phyloP scores from a whole-genome alignment of 305 asterid species.

The Ilex paraguariensis region DNA sequence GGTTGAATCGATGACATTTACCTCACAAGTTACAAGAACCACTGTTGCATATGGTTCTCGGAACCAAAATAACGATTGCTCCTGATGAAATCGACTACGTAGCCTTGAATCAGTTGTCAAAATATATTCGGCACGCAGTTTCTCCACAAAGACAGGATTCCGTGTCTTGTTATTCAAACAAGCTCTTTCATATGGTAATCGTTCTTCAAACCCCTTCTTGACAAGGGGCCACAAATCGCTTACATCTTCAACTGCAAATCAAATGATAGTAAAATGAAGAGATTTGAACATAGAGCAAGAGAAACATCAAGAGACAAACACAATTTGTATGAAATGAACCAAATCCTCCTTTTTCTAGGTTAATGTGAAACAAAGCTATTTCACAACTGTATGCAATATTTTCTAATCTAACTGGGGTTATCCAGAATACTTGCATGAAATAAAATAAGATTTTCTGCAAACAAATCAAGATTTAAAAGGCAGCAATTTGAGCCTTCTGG shows the following conservation, averaged over 20 bases:
- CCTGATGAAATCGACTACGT: conserved; percentile 93
- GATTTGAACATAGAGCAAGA: not conserved
- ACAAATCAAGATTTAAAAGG: too few species aligned
- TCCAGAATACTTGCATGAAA: too few species aligned
- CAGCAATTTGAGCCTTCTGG: too few species aligned
- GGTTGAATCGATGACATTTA: conserved; percentile 16
- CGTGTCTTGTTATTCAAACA: conserved; percentile 91
- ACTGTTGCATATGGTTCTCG: conserved; percentile 94
- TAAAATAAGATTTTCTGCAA: too few species aligned
- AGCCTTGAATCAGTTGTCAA: conserved; percentile 96
- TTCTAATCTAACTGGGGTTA: too few species aligned
- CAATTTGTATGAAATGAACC: not conserved
- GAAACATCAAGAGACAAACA: not conserved
- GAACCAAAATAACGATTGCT: conserved; percentile 89
- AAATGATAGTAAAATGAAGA: conserved; percentile 9
- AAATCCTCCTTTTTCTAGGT: not conserved
- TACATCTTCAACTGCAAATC: conserved; percentile 89
- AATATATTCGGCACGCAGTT: conserved; percentile 82
- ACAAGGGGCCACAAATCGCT: conserved; percentile 93
- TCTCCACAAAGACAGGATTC: conserved; percentile 76
- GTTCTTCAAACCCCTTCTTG: conserved; percentile 72
- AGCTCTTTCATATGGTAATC: conserved; percentile 74
- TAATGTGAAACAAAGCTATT: too few species aligned
- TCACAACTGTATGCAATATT: too few species aligned
- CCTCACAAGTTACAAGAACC: conserved; percentile 96